Base-by-base conservation (phyloP, 1,139 yeast genomes). In the Spathaspora sp. region DNA sequence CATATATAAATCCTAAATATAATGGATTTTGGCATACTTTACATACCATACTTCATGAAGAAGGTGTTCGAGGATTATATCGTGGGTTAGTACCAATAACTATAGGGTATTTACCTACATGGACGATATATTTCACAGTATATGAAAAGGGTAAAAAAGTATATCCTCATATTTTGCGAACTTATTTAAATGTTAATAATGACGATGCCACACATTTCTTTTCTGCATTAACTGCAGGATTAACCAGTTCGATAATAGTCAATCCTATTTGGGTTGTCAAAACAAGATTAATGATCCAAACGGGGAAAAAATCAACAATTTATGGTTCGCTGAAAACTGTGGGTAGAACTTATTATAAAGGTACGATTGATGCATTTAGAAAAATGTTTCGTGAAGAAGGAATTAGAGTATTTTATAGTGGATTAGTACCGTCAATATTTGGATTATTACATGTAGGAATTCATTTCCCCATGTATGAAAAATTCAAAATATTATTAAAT, bases 221-320 rank as follows among this genome's bases (percentile, higher is more conserved):
- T 47, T 81, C 95, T 39, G 98, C 99, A 1, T 76, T 91, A 46
- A 80, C 91, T 3, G 97, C 98, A 1, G 99, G 99, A 16, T 81
- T 89, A 53, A 80, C 84, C 8, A 87, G 96, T 3, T 86, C 97
- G 0, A 74, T 89, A n/a, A 69, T 85, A 8, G 95, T 97, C 0
- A 95, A 93, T 64, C 99, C 99, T 7, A 88, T 93, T 31, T 93
- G 99, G 99, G 98, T 93, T 27, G 89, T 93, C 37, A 93, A 93
- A 63, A 93, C 99, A 1, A 71, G 99, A 57, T 70, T 93, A 44
- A 93, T 93, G 98, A 74, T 91, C 36, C 98, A 91, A 65, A 83
- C 85, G 36, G 82, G 79, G 15, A 65, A 70, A 45, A 79, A 80
- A 2, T 58, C 59, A 26, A 67, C 74, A 3, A 63, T 72, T 10